phyloP scores from a whole-genome alignment of 768 basidiomycete species.

The Suillus cothurnatus region DNA sequence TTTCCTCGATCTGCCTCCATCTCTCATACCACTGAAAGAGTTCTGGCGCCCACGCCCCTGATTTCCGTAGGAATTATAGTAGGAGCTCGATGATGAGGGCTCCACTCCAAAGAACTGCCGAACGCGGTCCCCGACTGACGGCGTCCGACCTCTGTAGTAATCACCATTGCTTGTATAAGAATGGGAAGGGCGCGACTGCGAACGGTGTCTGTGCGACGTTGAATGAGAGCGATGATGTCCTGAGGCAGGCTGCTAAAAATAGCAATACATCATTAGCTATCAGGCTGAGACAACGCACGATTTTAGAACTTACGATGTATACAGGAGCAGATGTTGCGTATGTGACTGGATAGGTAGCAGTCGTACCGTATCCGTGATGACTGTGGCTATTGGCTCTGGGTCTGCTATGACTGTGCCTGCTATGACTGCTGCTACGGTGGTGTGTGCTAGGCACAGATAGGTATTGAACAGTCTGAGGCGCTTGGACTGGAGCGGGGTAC shows the following conservation, averaged over 20 bases:
- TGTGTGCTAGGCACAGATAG: conserved; percentile 16
- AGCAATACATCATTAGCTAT: not conserved
- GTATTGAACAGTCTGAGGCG: conserved; percentile 2
- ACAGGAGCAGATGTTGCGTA: conserved; percentile 14
- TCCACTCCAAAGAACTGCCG: conserved; percentile 40
- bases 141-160: conserved; percentile 17
- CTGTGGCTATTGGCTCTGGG: conserved; percentile 13
- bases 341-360: conserved; percentile 5
- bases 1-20: conserved; percentile 13
- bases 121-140: conserved; percentile 39
- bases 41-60: conserved; percentile 27
- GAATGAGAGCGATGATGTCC: conserved; percentile 21
- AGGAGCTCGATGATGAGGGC: conserved; percentile 9
- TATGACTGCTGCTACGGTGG: conserved; percentile 21
- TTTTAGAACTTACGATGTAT: conserved; percentile 19
- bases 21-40: conserved; percentile 26
- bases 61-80: conserved; percentile 16
- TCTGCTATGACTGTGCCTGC: conserved; percentile 12
- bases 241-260: conserved; percentile 24
- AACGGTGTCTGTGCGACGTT: conserved; percentile 20
- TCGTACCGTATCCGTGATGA: not conserved
- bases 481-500: not conserved
- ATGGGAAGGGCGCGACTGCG: conserved; percentile 14
- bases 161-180: not conserved
- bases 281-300: not conserved